Evolutionary conservation across 805 yeast genomes (phyloP).

Genomic region (Kodamaea restingae): DNA sequence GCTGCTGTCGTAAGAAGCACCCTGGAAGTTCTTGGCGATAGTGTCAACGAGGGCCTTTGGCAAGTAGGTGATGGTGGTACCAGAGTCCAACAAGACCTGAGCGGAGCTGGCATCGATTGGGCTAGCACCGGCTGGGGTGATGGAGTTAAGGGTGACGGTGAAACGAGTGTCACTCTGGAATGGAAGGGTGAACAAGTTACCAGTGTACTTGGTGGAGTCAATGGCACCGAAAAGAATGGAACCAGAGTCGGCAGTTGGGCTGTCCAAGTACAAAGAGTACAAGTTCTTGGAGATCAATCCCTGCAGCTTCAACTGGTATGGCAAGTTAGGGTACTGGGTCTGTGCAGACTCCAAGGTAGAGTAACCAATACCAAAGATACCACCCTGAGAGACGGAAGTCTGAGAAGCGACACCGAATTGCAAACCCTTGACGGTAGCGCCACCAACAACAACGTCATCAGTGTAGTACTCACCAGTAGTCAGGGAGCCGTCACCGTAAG

Average conservation of each 20-base stretch:
- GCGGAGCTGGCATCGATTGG: constrained; percentile 1
- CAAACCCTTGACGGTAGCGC: constrained; percentile 1
- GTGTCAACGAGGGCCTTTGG: constrained; percentile 4
- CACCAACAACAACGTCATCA: constrained; percentile 9
- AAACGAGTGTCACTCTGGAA: constrained; percentile 4
- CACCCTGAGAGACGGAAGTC: constrained; percentile 10
- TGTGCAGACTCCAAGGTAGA: constrained; percentile 3
- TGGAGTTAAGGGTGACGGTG: constrained; percentile 4
- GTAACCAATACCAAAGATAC: constrained; percentile 12
- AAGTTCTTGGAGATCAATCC: constrained; percentile 54
- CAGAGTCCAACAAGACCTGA: constrained; percentile 10
- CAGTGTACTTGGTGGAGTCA: constrained; percentile 59
- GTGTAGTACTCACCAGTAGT: constrained; percentile 7
- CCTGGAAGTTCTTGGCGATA: constrained; percentile 1
- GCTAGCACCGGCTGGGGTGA: not conserved
- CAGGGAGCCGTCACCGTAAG: constrained; percentile 3
- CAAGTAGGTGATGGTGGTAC: constrained; percentile 10
- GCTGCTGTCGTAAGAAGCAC: not conserved
- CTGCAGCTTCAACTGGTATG: constrained; percentile 51
- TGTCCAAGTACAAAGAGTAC: constrained; percentile 61
- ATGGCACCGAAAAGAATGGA: constrained; percentile 67
- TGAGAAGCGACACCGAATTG: constrained; percentile 3
- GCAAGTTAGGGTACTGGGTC: constrained; percentile 58
- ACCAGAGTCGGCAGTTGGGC: constrained; percentile 36
- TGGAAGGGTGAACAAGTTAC: constrained; percentile 35